These are phyloP conservation scores for Neurospora sp. DNA, from an alignment of 495 filamentous ascomycete species.

Conservation along the genomic window DNA sequence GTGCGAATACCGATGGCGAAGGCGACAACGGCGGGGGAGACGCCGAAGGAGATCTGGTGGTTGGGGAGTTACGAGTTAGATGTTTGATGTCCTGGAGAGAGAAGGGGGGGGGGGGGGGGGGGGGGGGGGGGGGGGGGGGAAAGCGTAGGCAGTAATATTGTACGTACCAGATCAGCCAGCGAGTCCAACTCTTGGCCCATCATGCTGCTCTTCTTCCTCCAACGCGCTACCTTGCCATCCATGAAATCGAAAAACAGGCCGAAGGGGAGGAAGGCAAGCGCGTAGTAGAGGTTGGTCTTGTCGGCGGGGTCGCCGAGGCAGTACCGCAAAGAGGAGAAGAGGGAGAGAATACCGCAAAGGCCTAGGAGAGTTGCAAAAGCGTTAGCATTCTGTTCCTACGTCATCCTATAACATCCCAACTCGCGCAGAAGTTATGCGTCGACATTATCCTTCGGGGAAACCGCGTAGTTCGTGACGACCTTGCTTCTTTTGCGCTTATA, in stretches of 20 bases:
- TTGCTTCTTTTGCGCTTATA: neutral
- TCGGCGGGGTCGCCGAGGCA: constrained; percentile 64
- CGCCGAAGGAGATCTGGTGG: constrained; percentile 83
- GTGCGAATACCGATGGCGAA: constrained; percentile 89
- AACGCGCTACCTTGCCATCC: constrained; percentile 91
- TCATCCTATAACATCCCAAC: neutral
- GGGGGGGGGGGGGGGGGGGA: too few relatives aligned
- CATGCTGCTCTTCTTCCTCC: constrained; percentile 88
- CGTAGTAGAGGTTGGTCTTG: constrained; percentile 60
- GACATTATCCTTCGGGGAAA: neutral
- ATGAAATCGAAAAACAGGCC: constrained; percentile 98
- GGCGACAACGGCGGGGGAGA: constrained; percentile 75
- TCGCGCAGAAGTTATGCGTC: neutral
- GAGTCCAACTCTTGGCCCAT: constrained; percentile 99
- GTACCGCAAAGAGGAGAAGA: constrained; percentile 94
- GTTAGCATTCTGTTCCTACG: neutral
- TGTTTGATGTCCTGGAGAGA: neutral
- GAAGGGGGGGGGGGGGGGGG: too few relatives aligned
- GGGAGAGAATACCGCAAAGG: constrained; percentile 80
- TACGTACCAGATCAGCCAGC: constrained; percentile 80
- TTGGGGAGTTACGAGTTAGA: neutral
- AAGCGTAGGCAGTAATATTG: neutral
- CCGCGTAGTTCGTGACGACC: neutral
- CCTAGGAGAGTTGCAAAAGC: constrained; percentile 29
- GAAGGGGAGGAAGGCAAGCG: constrained; percentile 81